A percentile compares a stretch with the other conserved stretches of the same genome.
phyloP scores from a whole-genome alignment of 768 basidiomycete species.

The Termitomyces bulborhizus region DNA sequence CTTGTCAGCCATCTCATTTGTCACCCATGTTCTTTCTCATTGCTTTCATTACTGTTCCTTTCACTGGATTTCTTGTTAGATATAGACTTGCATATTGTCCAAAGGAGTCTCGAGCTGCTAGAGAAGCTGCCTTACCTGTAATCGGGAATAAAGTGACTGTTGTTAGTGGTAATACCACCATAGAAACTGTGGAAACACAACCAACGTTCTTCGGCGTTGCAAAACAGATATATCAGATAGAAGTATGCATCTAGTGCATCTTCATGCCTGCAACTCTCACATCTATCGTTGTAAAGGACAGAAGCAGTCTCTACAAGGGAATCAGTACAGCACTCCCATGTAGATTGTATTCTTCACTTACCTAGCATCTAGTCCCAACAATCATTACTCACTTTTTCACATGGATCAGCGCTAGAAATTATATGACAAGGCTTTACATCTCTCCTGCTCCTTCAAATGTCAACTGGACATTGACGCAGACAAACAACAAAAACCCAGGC shows the following conservation, averaged over 20 bases:
- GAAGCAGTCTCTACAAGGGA: conserved; percentile 12
- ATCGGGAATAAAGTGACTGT: not conserved
- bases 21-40: not conserved
- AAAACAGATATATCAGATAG: conserved; percentile 11
- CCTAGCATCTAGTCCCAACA: conserved; percentile 10
- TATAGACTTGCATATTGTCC: conserved; percentile 16
- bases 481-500: no score
- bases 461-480: not conserved
- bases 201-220: conserved; percentile 4
- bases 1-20: not conserved
- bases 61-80: conserved; percentile 17
- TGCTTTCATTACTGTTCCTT: conserved; percentile 11
- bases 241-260: not conserved
- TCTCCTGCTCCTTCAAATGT: conserved; percentile 14
- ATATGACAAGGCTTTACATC: conserved; percentile 9
- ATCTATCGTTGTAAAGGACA: conserved; percentile 3
- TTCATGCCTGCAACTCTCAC: not conserved
- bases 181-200: conserved; percentile 1
- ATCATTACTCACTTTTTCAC: conserved; percentile 2
- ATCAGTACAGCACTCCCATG: conserved; percentile 6
- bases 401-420: not conserved
- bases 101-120: not conserved
- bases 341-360: not conserved
- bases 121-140: not conserved
- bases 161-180: not conserved